Percentiles rank a stretch among this genome's conserved stretches.
Conservation (phyloP, 352 stramenopile genomes). For the Pythium rhizo-oryzae region DNA sequence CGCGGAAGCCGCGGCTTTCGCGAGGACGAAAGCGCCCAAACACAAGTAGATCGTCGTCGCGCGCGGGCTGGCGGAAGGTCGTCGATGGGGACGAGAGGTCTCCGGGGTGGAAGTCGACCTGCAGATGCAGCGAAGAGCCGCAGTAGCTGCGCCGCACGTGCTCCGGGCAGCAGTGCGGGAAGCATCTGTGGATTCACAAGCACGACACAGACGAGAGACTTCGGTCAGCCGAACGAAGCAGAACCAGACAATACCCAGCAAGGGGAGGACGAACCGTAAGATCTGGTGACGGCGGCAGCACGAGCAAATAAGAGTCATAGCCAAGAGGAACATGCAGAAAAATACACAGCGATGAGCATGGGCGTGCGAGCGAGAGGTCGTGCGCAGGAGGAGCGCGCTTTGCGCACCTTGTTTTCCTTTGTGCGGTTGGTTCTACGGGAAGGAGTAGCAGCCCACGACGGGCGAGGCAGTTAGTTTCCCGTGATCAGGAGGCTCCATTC, state of each 20-base stretch:
- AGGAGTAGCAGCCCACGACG: too few relatives aligned
- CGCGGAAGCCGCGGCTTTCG: slow-evolving; percentile 22
- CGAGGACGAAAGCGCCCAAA: slow-evolving; percentile 47
- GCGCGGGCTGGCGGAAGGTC: slow-evolving; percentile 26
- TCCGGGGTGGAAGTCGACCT: slow-evolving; percentile 14
- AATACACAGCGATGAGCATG: too few relatives aligned
- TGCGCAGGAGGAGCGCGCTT: too few relatives aligned
- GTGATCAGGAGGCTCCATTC: too few relatives aligned
- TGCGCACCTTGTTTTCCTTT: slow-evolving; percentile 14
- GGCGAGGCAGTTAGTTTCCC: too few relatives aligned
- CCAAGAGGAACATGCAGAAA: too few relatives aligned
- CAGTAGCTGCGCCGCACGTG: slow-evolving; percentile 48
- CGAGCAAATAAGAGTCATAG: too few relatives aligned
- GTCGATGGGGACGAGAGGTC: slow-evolving; percentile 11
- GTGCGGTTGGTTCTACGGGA: slow-evolving; percentile 22
- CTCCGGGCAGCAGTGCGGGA: slow-evolving; percentile 50
- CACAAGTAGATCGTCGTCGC: slow-evolving; percentile 33
- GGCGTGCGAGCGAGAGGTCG: too few relatives aligned
- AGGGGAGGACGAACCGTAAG: slow-evolving; percentile 2
- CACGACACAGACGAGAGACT: not conserved
- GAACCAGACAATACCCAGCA: too few relatives aligned
- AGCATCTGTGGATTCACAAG: slow-evolving; percentile 29
- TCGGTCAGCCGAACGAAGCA: too few relatives aligned
- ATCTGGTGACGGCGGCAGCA: not conserved
- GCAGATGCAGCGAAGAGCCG: slow-evolving; percentile 40